These are phyloP conservation scores for Picochlorum sp. DNA, from an alignment of 139 green algal genomes.

Conservation along the genomic window DNA sequence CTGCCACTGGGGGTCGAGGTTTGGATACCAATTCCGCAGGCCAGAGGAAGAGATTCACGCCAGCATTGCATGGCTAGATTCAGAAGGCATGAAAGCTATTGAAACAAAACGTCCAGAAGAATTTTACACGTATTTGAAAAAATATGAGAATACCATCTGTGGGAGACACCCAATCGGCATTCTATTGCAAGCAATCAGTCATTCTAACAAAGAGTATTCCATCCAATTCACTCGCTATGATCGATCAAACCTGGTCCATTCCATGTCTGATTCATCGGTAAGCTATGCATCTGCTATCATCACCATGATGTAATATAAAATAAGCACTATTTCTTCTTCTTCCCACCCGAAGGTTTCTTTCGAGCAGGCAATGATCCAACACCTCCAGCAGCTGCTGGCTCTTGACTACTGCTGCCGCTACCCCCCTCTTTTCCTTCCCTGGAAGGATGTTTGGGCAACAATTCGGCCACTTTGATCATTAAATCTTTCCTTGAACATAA, in stretches of 20 bases:
- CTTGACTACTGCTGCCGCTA: background rate
- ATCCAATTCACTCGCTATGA: conserved; percentile 69
- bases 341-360: conserved; percentile 15
- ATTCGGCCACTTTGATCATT: conserved; percentile 30
- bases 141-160: conserved; percentile 89
- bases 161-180: conserved; percentile 89
- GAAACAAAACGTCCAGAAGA: conserved; percentile 51
- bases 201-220: conserved; percentile 2
- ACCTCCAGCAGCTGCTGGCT: background rate
- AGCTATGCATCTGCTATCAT: conserved; percentile 70
- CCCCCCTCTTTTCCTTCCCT: background rate
- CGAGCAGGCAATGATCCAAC: background rate
- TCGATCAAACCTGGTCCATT: conserved; percentile 52
- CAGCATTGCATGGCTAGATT: conserved; percentile 79
- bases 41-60: conserved; percentile 66
- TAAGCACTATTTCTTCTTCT: conserved; percentile 12
- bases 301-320: background rate
- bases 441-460: conserved; percentile 10
- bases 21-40: conserved; percentile 64
- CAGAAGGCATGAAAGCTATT: conserved; percentile 76
- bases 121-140: conserved; percentile 60
- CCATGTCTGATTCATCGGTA: conserved; percentile 56
- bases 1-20: conserved; percentile 89
- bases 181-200: conserved; percentile 61
- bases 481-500: conserved; percentile 34